These are phyloP conservation scores for Plectosphaerella cucumerina DNA, from an alignment of 2,329 filamentous ascomycete genomes.

Conservation along the genomic window DNA sequence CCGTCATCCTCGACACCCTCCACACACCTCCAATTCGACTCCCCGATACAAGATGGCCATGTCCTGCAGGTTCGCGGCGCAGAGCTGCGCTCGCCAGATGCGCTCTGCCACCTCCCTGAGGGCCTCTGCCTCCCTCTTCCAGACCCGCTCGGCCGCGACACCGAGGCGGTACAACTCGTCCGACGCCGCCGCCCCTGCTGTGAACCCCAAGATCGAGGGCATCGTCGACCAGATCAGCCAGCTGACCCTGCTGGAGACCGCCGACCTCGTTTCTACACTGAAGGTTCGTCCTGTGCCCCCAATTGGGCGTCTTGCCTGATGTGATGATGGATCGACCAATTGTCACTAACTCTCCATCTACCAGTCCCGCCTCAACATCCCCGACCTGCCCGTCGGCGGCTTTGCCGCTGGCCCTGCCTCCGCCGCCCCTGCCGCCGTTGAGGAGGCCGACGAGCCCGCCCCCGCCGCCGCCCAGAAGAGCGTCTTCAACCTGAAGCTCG, in stretches of 20 bases:
- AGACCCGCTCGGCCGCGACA: slow-evolving; percentile 41
- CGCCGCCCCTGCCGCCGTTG: slow-evolving; percentile 58
- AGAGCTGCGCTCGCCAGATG: slow-evolving; percentile 60
- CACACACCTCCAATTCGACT: slow-evolving; percentile 1
- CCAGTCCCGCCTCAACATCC: slow-evolving; percentile 92
- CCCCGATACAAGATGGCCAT: slow-evolving; percentile 49
- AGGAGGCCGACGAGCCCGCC: slow-evolving; percentile 85
- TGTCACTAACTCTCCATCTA: slow-evolving; percentile 6
- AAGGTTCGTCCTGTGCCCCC: slow-evolving; percentile 63
- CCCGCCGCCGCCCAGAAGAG: slow-evolving; percentile 92
- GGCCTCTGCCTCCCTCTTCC: slow-evolving; percentile 38
- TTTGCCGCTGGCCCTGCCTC: slow-evolving; percentile 70
- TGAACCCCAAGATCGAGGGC: slow-evolving; percentile 83
- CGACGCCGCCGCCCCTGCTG: slow-evolving; percentile 56
- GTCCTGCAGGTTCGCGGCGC: slow-evolving; percentile 59
- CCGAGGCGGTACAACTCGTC: slow-evolving; percentile 85
- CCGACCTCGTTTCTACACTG: slow-evolving; percentile 87
- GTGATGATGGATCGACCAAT: neutral
- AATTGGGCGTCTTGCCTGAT: neutral
- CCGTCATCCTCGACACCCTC: slow-evolving; percentile 1
- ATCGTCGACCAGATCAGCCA: slow-evolving; percentile 99
- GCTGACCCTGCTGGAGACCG: slow-evolving; percentile 95
- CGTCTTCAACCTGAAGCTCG: slow-evolving; percentile 92
- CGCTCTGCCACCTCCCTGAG: slow-evolving; percentile 44
- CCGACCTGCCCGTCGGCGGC: slow-evolving; percentile 90